Conservation (phyloP, 2,329 filamentous ascomycete species). For the Aspergillus glaucus region DNA sequence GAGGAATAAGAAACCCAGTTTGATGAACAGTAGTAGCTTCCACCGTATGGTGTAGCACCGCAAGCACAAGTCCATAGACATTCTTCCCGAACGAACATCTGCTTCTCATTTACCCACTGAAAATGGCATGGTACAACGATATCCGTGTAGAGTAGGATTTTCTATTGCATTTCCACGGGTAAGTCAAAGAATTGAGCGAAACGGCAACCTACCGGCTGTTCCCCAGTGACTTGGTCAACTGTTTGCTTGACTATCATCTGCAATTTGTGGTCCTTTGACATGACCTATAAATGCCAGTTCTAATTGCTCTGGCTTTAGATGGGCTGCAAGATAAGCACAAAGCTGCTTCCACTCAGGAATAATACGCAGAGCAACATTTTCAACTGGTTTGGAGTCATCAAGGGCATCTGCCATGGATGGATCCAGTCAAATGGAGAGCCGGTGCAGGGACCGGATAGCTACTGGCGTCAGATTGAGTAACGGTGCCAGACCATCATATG, state of each 20-base stretch:
- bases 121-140: not conserved
- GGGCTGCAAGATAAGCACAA: not conserved
- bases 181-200: not conserved
- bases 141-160: not conserved
- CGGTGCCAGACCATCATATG: not conserved
- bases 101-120: not conserved
- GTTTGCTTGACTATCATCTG: not conserved
- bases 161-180: not conserved
- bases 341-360: not conserved
- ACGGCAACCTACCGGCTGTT: not conserved
- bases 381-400: not conserved
- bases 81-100: not conserved
- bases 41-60: not conserved
- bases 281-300: not conserved
- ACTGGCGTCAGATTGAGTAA: not conserved
- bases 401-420: not conserved
- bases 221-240: not conserved
- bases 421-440: not conserved
- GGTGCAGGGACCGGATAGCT: not conserved
- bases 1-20: not conserved
- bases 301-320: not conserved
- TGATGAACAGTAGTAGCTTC: not conserved
- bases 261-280: not conserved
- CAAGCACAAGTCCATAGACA: not conserved
- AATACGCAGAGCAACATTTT: not conserved